Base-by-base conservation (phyloP, 139 green algal species). In the Chlamydomonas sphaeroides region DNA sequence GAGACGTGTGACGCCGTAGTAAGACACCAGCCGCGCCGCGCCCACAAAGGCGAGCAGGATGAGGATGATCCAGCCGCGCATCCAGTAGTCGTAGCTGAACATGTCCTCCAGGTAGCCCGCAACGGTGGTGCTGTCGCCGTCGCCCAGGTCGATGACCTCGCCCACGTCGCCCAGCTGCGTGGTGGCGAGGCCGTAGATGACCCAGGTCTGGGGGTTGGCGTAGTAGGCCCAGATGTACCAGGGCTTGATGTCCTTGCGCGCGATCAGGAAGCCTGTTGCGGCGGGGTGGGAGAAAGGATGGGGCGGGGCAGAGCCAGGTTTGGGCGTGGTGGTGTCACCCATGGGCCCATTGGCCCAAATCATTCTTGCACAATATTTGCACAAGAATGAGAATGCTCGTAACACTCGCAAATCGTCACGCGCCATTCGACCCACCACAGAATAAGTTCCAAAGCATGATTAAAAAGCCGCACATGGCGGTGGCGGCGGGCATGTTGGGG, bases 31-130 rank as follows among this genome's bases (percentile, higher is more conserved):
- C 8, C 87, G 49, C 53, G 90, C 85, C 70, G 90, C 83, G 6
- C 93, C 20, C 53, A 93, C 78, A 67, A 92, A 95, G 17, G 84
- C 92, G 23, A 80, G 11, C 48, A 91, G 33, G 35, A 93, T 93
- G 35, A 83, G 23, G 57, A 80, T 32, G 38, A 66, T 66, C 59
- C 59, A 66, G 1, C 59, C 30, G 59, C 59, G 59, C 59, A 66
- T 66, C 30, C 38, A 30, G 59, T 66, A 66, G 59, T 84, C 51
- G 74, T 82, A 84, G 49, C 25, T 48, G 35, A 83, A 73, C 5
- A 39, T 65, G 18, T 88, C 68, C 48, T 65, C 1, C 0, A 88
- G 25, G 68, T 77, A 88, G 20, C 41, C 26, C 28, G 67, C 28
- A 2, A 88, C 68, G 7, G 73, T n/a, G n/a, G 48, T 56, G 3